Percentiles rank a stretch among this genome's conserved stretches.
These are phyloP conservation scores for Metschnikowia sp. DNA, from an alignment of 805 yeast species.

Conservation along the genomic window DNA sequence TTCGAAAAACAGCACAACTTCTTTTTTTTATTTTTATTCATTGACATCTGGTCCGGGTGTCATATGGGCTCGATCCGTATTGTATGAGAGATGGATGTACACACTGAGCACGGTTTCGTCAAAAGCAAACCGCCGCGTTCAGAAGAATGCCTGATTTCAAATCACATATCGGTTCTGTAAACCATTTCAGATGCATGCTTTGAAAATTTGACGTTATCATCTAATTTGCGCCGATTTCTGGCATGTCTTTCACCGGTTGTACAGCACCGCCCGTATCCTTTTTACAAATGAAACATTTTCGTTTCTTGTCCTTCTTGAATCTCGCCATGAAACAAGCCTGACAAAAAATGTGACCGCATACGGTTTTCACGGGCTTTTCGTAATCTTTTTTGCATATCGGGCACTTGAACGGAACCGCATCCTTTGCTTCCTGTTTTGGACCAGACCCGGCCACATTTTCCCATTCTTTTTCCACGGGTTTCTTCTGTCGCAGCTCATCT, in stretches of 20 bases:
- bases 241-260: conserved; percentile 39
- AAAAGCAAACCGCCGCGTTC: too few species aligned
- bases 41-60: too few species aligned
- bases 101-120: too few species aligned
- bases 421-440: not conserved
- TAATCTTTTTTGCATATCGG: conserved; percentile 57
- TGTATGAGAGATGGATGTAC: too few species aligned
- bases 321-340: conserved; percentile 53
- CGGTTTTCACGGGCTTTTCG: conserved; percentile 52
- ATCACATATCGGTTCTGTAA: too few species aligned
- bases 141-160: too few species aligned
- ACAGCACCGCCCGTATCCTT: conserved; percentile 60
- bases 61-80: too few species aligned
- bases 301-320: conserved; percentile 35
- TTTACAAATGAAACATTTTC: conserved; percentile 56
- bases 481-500: conserved; percentile 74
- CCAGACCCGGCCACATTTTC: conserved; percentile 35
- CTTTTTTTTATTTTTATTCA: too few species aligned
- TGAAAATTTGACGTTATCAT: too few species aligned
- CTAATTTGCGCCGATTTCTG: not conserved
- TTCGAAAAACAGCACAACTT: too few species aligned
- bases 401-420: conserved; percentile 56
- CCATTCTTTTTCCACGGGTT: conserved; percentile 71
- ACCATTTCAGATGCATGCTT: too few species aligned
- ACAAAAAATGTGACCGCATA: conserved; percentile 65